Evolutionary conservation across 805 yeast genomes (phyloP).

Genomic region (Ogataea saltuana): DNA sequence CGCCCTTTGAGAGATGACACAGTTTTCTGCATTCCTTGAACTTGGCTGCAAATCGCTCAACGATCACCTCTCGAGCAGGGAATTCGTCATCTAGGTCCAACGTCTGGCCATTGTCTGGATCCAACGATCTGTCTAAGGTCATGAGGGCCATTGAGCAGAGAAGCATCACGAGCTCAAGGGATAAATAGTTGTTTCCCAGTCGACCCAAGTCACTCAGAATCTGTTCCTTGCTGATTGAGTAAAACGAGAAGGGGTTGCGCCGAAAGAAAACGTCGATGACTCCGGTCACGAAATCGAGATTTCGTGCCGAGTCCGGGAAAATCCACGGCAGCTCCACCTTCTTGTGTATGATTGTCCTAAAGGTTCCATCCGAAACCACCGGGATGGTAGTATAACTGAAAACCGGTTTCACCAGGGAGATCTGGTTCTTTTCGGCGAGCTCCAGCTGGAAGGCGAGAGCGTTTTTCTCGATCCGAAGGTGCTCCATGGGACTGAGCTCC

Average conservation of each 20-base stretch:
- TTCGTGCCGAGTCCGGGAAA: slow-evolving; percentile 3
- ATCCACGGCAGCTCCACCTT: slow-evolving; percentile 18
- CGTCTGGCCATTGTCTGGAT: neutral
- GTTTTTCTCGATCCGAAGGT: slow-evolving; percentile 6
- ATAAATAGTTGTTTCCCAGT: slow-evolving; percentile 11
- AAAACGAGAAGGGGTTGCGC: neutral
- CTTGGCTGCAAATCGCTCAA: neutral
- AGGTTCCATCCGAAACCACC: slow-evolving; percentile 1
- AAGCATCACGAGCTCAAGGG: slow-evolving; percentile 22
- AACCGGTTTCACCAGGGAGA: neutral
- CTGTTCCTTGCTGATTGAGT: slow-evolving; percentile 9
- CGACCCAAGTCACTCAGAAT: slow-evolving; percentile 3
- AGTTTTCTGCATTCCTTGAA: slow-evolving; percentile 14
- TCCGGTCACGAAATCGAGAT: slow-evolving; percentile 7
- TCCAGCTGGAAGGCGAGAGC: neutral
- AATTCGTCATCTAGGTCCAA: slow-evolving; percentile 4
- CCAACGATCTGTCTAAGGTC: slow-evolving; percentile 10
- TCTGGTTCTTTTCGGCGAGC: slow-evolving; percentile 2
- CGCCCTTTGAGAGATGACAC: slow-evolving; percentile 15
- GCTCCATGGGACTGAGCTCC: slow-evolving; percentile 8
- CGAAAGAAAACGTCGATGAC: slow-evolving; percentile 12
- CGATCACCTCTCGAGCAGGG: slow-evolving; percentile 4
- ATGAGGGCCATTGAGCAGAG: slow-evolving; percentile 13
- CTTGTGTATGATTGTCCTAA: slow-evolving; percentile 7
- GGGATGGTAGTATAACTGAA: slow-evolving; percentile 10